Base-by-base conservation (phyloP, 2,329 filamentous ascomycete genomes). In the Apiospora hydei region DNA sequence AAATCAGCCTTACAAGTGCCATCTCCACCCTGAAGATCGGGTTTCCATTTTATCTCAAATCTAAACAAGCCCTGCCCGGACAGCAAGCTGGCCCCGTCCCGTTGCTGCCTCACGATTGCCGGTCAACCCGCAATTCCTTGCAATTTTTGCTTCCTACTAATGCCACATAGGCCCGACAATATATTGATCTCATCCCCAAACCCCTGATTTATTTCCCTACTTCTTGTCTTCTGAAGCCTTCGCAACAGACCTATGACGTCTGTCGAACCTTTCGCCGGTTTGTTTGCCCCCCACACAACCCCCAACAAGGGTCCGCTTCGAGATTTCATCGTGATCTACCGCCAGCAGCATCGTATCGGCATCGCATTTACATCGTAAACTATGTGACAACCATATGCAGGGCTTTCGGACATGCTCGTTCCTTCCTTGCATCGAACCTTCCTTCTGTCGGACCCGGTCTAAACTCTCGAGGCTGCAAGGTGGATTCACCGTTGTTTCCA, bases 31-130 rank as follows among this genome's bases (percentile, higher is more conserved):
- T 64, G 57, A 38, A 64, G 30, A 64, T 64, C 57, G 16, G 34
- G 57, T 64, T 64, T 14, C 57, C 57, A 64, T 64, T 18, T 64
- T 41, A 64, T 64, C 4, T 64, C 30, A n/a, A 64, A 41, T 51
- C n/a, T 51, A 51, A 51, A n/a, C 14, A 61, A 10, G 57, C 57
- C 34, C 57, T 41, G 57, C 57, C 57, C 57, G 34, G 57, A 64
- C 57, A 64, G 34, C 57, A 41, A n/a, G 57, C 38, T 64, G 57
- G 57, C 57, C 57, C 57, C 57, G 34, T 41, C 34, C 34, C 10
- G 18, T 64, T 64, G 57, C n/a, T 64, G 57, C 57, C 57, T 64
- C 57, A 64, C 57, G 57, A 64, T 64, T 64, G 57, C 57, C 57
- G 57, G 30, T 64, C 30, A 41, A 34, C 57, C 57, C 57, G 57